A percentile compares a stretch with the other conserved stretches of the same genome.
Conservation (phyloP, 2,329 filamentous ascomycete species). For the Biscogniauxia mediterranea region DNA sequence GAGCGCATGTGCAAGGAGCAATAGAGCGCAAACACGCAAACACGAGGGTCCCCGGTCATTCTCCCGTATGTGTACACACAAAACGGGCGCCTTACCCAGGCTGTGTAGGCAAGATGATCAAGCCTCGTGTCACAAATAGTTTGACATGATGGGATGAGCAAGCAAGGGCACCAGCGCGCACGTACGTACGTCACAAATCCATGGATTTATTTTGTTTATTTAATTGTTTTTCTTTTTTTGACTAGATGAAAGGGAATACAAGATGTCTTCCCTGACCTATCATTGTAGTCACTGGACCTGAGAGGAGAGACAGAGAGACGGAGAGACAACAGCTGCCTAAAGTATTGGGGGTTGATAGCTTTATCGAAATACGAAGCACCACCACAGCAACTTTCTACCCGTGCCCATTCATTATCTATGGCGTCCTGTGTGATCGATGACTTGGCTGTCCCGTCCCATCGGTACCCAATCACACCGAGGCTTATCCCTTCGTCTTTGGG, state of each 20-base stretch:
- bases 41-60: background rate
- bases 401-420: background rate
- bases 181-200: background rate
- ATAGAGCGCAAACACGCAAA: background rate
- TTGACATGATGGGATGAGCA: conserved; percentile 11
- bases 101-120: conserved; percentile 8
- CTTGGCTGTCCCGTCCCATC: conserved; percentile 11
- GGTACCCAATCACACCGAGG: conserved; percentile 20
- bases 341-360: background rate
- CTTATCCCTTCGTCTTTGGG: background rate
- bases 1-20: background rate
- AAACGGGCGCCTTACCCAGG: background rate
- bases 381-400: background rate
- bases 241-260: no score
- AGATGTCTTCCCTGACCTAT: no score
- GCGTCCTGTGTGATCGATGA: background rate
- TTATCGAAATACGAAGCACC: background rate
- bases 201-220: background rate
- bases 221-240: background rate
- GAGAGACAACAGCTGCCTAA: background rate
- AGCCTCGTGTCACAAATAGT: conserved; percentile 9
- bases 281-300: no score
- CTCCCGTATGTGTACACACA: background rate
- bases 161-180: conserved; percentile 1
- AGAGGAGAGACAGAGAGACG: background rate